Evolutionary conservation across 371 early-diverging fungal species (phyloP).

Genomic region (Phascolomyces articulosus): DNA sequence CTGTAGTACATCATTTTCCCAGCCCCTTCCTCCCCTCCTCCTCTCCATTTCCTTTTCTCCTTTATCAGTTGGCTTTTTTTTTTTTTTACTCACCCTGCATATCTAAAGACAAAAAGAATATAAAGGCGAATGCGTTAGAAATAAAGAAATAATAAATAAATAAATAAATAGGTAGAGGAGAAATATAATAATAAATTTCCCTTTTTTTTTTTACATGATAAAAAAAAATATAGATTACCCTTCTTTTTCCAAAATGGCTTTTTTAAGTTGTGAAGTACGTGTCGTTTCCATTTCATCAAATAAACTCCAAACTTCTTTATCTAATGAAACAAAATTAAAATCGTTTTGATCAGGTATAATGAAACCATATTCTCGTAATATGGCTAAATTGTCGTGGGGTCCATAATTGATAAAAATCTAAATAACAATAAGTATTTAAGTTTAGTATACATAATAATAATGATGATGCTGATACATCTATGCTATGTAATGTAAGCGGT

Average conservation of each 20-base stretch:
- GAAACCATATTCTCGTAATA: conserved; percentile 65
- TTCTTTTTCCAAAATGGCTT: conserved; percentile 47
- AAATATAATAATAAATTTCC: too few relatives aligned
- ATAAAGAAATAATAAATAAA: too few relatives aligned
- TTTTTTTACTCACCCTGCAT: conserved; percentile 22
- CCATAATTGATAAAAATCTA: conserved; percentile 65
- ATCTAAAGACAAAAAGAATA: conserved; percentile 10
- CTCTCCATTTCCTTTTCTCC: not conserved
- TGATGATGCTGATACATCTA: too few relatives aligned
- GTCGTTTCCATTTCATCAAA: conserved; percentile 43
- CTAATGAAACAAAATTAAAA: conserved; percentile 56
- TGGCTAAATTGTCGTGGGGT: conserved; percentile 61
- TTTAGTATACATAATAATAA: not conserved
- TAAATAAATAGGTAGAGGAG: too few relatives aligned
- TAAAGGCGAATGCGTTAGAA: not conserved
- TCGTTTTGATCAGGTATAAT: conserved; percentile 46
- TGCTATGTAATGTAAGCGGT: too few relatives aligned
- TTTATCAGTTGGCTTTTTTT: not conserved
- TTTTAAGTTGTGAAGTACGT: conserved; percentile 39
- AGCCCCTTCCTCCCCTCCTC: not conserved
- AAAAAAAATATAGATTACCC: conserved; percentile 36
- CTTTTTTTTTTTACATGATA: not conserved
- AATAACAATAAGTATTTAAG: not conserved
- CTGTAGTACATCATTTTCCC: not conserved
- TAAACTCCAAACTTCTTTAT: conserved; percentile 49